A percentile compares a stretch with the other conserved stretches of the same genome.
These are phyloP conservation scores for Didymella pinodella DNA, from an alignment of 2,329 filamentous ascomycete genomes.

Conservation along the genomic window DNA sequence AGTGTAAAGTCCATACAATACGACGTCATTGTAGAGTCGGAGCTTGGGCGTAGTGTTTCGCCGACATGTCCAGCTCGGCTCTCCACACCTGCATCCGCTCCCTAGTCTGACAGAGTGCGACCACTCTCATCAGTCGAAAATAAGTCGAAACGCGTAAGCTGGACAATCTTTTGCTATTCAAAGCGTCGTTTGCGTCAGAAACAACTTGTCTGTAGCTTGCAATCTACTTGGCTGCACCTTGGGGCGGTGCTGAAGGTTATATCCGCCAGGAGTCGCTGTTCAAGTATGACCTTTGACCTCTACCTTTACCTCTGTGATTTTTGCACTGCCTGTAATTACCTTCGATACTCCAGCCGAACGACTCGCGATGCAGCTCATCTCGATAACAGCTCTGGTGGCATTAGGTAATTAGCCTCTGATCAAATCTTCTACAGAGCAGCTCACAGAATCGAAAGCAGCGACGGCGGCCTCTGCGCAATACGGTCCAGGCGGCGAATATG, in stretches of 20 bases:
- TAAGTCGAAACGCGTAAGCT: constrained; percentile 37
- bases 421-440: neutral
- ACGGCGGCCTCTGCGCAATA: constrained; percentile 29
- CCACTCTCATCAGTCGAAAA: constrained; percentile 22
- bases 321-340: neutral
- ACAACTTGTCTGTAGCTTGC: constrained; percentile 14
- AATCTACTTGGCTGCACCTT: constrained; percentile 21
- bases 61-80: constrained; percentile 42
- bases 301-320: constrained; percentile 2
- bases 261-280: constrained; percentile 2
- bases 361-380: constrained; percentile 21
- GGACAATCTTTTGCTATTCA: constrained; percentile 19
- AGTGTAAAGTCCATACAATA: neutral
- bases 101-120: constrained; percentile 22
- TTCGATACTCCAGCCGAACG: too few species aligned
- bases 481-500: constrained; percentile 19
- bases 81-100: constrained; percentile 35
- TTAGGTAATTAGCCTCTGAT: constrained; percentile 19
- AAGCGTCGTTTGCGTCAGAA: constrained; percentile 28
- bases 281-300: neutral
- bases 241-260: constrained; percentile 7
- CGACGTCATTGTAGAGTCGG: constrained; percentile 26
- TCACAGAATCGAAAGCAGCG: constrained; percentile 19
- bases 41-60: constrained; percentile 28
- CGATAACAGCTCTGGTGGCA: constrained; percentile 20